Evolutionary conservation across 495 filamentous ascomycete species (phyloP).

Genomic region (Lindgomyces ingoldianus): DNA sequence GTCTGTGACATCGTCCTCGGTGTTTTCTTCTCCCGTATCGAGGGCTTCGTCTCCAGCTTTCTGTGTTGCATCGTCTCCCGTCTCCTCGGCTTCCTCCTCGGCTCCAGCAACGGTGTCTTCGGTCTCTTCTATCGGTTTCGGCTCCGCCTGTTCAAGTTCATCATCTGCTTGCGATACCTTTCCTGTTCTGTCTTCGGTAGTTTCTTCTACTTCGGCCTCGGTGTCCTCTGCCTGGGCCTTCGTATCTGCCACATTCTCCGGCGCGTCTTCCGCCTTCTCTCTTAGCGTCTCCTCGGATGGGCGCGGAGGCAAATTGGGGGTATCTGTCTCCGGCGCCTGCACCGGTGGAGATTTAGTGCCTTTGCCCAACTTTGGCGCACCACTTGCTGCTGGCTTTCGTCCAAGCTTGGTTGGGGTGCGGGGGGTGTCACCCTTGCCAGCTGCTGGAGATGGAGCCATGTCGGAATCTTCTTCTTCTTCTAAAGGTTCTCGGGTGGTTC

Average conservation of each 20-base stretch:
- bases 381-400: slow-evolving; percentile 48
- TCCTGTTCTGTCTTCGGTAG: slow-evolving; percentile 33
- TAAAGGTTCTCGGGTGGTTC: slow-evolving; percentile 28
- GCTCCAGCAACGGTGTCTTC: slow-evolving; percentile 38
- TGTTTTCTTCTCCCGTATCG: slow-evolving; percentile 32
- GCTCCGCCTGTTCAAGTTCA: slow-evolving; percentile 42
- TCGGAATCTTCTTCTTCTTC: slow-evolving; percentile 33
- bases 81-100: slow-evolving; percentile 38
- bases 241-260: slow-evolving; percentile 35
- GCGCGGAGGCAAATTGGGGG: slow-evolving; percentile 42
- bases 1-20: slow-evolving; percentile 35
- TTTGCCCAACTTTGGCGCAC: slow-evolving; percentile 48
- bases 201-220: slow-evolving; percentile 14
- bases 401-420: slow-evolving; percentile 55
- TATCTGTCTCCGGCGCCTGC: slow-evolving; percentile 41
- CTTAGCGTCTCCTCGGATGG: slow-evolving; percentile 34
- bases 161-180: slow-evolving; percentile 42
- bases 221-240: slow-evolving; percentile 31
- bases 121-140: slow-evolving; percentile 45
- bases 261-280: slow-evolving; percentile 33
- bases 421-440: slow-evolving; percentile 49
- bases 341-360: slow-evolving; percentile 26
- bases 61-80: slow-evolving; percentile 40
- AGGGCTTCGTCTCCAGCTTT: slow-evolving; percentile 45
- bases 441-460: slow-evolving; percentile 54